Evolutionary conservation across 306 rosid genomes (phyloP), one percentile per base, ranked within the genome.

Genomic region (Sphenostylis stenocarpa): DNA sequence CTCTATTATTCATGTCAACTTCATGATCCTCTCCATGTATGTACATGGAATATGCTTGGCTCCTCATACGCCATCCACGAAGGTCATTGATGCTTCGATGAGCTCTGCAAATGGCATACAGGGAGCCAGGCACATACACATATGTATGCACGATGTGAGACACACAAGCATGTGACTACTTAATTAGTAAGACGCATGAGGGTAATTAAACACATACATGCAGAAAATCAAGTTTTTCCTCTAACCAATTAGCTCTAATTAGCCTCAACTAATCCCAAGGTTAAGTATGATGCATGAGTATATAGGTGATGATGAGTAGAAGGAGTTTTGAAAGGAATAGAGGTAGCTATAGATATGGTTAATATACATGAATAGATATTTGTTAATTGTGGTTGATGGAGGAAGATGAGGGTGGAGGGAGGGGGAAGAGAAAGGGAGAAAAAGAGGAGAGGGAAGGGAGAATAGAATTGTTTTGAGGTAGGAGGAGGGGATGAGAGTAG

Each of bases 51-150:
- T 86, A 86, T 86, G 89, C 89, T 86, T 86, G 89, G 89, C 89
- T 86, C 87, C 87, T 83, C 89, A 83, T 86, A 86, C 87, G 89
- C 89, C 89, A 86, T 80, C 68, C 52, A 73, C 78, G 53, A 70
- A 80, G 87, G 66, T 57, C 73, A 80, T 77, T 52, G 83, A 83
- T 28, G 4, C 36, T 73, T 48, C 87, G 29, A 61, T 77, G 77
- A 55, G 85, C 89, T 86, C 72, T 61, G 17, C 77, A 82, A 64
- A 85, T 85, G 88, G 88, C 88, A 83, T 80, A 81, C 88, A 84
- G 84, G 83, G 82, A 78, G 89, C 89, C 89, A 86, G 87, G 89
- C 89, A 86, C 83, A 85, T 85, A 71, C 11, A 5, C 74, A 74
- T 81, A 47, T 62, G 49, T 53, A 62, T 68, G 61, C 86, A 85